Base-by-base conservation (phyloP, 768 basidiomycete genomes). In the Agrocybe pediades region DNA sequence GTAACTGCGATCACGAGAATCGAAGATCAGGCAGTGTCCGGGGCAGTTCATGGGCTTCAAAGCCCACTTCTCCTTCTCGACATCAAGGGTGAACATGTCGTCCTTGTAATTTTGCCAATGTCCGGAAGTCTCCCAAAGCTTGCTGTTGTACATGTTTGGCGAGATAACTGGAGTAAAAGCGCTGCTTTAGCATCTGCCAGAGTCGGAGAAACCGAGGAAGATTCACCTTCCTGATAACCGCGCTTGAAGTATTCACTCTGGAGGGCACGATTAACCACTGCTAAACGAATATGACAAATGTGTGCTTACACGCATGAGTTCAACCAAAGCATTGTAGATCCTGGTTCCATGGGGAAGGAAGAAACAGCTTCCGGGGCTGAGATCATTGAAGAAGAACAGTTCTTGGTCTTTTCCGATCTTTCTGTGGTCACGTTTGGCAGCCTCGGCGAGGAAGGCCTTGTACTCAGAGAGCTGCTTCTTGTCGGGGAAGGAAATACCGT, bases 11-110 rank as follows among this genome's bases (percentile, higher is more conserved):
- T 97, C 95, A 53, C 92, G 82, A 21, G 91, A 89, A 72, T 94
- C 96, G 66, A 98, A 99, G 62, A 99, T 92, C 46, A 98, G 71
- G 70, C 92, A 95, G 69, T 98, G 97, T 5, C 95, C 95, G 0
- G 92, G 97, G 75, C 97, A 98, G 72, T 99, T 99, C 97, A 99
- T 99, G 17, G 97, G 97, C 74, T 98, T 97, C 54, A 98, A 79
- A 0, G 82, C 96, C 85, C 93, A 99, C 65, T 84, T 84, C 74
- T 98, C 95, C 75, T 98, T 98, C 73, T 99, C 97, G 52, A 98
- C 74, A 53, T 95, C 90, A 53, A 98, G 85, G 41, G 79, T 70
- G 75, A 98, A 99, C 97, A 99, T 99, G 73, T 93, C 95, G 49
- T 98, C 95, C 68, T 90, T 87, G 78, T 98, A 99, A 69, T 98